Conservation (phyloP, 108 stramenopile genomes). For the Pseudonitzschia pungens region DNA sequence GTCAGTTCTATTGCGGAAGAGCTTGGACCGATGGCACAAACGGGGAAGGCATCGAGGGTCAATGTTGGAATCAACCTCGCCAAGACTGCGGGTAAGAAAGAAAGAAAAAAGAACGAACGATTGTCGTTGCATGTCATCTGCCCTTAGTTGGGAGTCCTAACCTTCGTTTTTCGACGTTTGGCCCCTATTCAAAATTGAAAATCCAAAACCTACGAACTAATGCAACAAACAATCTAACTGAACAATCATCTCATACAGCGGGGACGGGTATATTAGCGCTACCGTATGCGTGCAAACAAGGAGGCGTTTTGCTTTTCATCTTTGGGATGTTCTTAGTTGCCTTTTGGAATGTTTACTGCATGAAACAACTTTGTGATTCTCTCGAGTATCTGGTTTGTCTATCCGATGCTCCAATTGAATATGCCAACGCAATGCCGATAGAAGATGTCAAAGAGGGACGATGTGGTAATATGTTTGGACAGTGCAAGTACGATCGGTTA, state of each 20-base stretch:
- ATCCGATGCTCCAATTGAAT: neutral
- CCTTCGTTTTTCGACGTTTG: neutral
- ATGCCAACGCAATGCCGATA: neutral
- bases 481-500: neutral
- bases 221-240: conserved; percentile 37
- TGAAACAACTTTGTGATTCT: conserved; percentile 52
- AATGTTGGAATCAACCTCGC: conserved; percentile 17
- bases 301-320: conserved; percentile 58
- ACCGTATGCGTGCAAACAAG: conserved; percentile 73
- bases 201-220: neutral
- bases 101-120: neutral
- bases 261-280: conserved; percentile 78
- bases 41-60: conserved; percentile 1
- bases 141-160: neutral
- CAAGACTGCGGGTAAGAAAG: conserved; percentile 14
- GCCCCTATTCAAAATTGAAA: neutral
- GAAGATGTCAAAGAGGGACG: neutral
- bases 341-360: conserved; percentile 71
- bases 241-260: conserved; percentile 18
- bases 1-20: conserved; percentile 11
- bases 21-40: neutral
- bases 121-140: neutral
- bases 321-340: conserved; percentile 56
- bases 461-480: neutral
- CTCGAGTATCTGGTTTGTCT: conserved; percentile 24